Evolutionary conservation across 441 rosid species (phyloP), one percentile per base, ranked within the genome.

Genomic region (Dalechampia spathulata): DNA sequence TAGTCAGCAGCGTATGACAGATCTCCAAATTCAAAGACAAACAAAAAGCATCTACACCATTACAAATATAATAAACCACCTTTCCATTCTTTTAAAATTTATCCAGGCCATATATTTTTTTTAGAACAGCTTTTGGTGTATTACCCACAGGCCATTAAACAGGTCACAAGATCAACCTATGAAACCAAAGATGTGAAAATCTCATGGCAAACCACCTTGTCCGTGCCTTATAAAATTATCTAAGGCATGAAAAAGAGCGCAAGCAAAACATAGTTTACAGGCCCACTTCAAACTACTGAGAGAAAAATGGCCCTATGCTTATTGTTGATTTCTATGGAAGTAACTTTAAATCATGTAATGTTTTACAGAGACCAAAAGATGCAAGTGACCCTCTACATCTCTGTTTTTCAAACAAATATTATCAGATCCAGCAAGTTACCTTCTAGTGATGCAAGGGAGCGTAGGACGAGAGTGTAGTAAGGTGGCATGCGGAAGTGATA

Each of bases 401-500:
- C 9, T 15, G 21, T 13, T 20, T 28, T 6, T 6, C n/a, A 15
- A 21, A 16, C 37, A 48, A 14, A 17, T 7, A 37, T 58, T 23
- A 23, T 23, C 9, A 16, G 34, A 17, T 13, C 14, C 7, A 17
- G 47, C 65, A 49, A 66, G 61, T 55, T 77, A 88, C 98, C 98
- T 85, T 92, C 99, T 36, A 92, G 72, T 69, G 96, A 92, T 57
- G 96, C 96, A 54, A 92, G 96, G 51, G 99, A 92, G 39, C 99
- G 91, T 51, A 92, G 77, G 70, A 89, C 83, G 67, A 92, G 92
- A 13, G 99, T 92, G 72, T 80, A 92, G 75, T 86, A 91, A 60
- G 97, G 96, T 10, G 97, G 99, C 99, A 92, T 92, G 66, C 90
- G 88, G 63, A 86, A 83, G 64, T 88, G 92, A 78, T 83, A 81